Evolutionary conservation across 306 rosid genomes (phyloP), one percentile per base, ranked within the genome.

Genomic region (Chamaecrista fasciculata): DNA sequence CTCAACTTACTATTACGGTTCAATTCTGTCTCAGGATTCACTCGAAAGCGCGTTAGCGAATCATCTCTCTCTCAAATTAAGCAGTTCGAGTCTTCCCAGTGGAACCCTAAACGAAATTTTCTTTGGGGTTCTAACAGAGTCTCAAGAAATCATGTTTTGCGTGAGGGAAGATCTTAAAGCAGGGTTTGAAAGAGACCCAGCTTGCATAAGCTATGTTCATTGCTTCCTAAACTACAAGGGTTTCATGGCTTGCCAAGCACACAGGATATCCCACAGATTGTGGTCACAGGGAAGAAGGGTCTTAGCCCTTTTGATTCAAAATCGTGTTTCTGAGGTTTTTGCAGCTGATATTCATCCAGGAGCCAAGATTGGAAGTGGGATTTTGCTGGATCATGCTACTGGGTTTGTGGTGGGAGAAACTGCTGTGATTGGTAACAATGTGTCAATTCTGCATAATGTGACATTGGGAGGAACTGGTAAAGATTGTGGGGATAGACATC

Each of bases 381-480:
- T 91, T 12, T 76, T 94, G 78, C 79, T 94, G 9, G 99, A 94
- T 63, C 99, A 94, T 28, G 97, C 99, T 2, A 90, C 97, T 5
- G 99, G 99, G 4, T 70, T 94, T 1, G 97, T 94, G 52, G 90
- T 91, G 3, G 97, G 99, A 1, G 99, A 90, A 71, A 94, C 97
- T 5, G 99, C 96, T 20, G 88, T 91, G 81, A 91, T 94, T 48
- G 99, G 99, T 10, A 86, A 85, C 52, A 67, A 94, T 75, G 99
- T 94, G 29, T 87, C 99, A 8, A 91, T 94, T 66, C 44, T 94
- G 81, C 99, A 94, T 29, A 73, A 85, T 72, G 99, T 95, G 55
- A 95, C 99, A 0, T 71, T 95, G 58, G 99, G 99, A 49, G 99
- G 99, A 21, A 95, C 95, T n/a, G 97, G 99, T 7, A 95, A 95